Conservation (phyloP, 306 rosid species). For the Crotalaria pallida region DNA sequence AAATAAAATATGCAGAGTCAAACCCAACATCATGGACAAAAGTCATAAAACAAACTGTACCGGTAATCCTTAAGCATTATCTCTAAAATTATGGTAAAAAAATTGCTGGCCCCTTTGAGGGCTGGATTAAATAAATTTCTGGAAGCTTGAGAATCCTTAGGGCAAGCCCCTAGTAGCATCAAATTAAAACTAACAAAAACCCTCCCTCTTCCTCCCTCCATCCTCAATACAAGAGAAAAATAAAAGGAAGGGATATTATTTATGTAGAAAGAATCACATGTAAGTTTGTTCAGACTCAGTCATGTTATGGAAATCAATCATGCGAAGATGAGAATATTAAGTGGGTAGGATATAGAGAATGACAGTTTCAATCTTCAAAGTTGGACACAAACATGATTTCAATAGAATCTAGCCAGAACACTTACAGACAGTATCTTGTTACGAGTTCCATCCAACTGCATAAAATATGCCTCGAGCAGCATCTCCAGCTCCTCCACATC, state of each 20-base stretch:
- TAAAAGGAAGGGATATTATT: neutral
- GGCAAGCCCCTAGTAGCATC: neutral
- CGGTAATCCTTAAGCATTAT: neutral
- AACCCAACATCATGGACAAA: neutral
- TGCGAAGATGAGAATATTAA: too few species aligned
- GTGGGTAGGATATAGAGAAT: neutral
- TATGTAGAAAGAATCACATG: neutral
- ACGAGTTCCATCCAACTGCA: constrained; percentile 7
- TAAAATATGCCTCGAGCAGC: constrained; percentile 98
- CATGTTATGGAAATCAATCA: neutral
- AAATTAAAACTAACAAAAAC: neutral
- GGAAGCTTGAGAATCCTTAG: neutral
- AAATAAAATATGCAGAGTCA: neutral
- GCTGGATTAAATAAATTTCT: neutral
- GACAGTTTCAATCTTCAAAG: neutral
- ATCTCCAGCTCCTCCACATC: constrained; percentile 96
- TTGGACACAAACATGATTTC: neutral
- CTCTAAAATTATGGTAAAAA: neutral
- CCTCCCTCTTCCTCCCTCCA: neutral
- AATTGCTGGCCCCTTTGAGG: neutral
- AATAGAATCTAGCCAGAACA: neutral
- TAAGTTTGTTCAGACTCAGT: neutral
- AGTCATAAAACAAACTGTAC: neutral
- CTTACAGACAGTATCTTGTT: constrained; percentile 49
- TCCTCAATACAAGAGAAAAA: constrained; percentile 5